Base-by-base conservation (phyloP, 2,329 filamentous ascomycete species). In the Aspergillus costaricaensis region DNA sequence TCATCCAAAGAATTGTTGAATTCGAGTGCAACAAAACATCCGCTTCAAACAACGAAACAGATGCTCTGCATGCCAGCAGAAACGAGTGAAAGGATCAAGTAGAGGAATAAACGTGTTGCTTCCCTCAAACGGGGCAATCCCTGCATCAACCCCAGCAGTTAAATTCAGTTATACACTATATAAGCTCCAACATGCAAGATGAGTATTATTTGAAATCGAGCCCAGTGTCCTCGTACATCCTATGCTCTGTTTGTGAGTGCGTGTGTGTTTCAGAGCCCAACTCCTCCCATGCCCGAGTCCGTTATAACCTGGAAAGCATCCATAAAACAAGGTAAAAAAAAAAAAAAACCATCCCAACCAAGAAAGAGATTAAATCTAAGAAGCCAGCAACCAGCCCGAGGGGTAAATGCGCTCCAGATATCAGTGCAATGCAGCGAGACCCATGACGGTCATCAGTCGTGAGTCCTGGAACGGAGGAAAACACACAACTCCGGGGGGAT, bases 211-310 rank as follows among this genome's bases (percentile, higher is more conserved):
- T 59, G 58, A 38, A 60, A 38, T 14, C 32, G 32, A 36, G 30
- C 32, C 61, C 61, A 51, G 60, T 39, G 32, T 57, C 55, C 36
- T 55, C 49, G 43, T 62, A 57, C 56, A 60, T 62, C 55, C 58
- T 62, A 65, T 68, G 63, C 65, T 65, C 32, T 36, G 30, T 61
- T 56, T 62, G 61, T 60, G 65, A 61, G 59, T 60, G 32, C 19
- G 19, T 36, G 30, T 62, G 61, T 58, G 58, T 49, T 64, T 65
- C 63, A 57, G 58, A 60, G 54, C 62, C 57, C 61, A 65, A 66
- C 64, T 68, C 66, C 67, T 63, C 41, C 63, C 62, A 65, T 65
- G 59, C 63, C 62, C 55, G 55, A 62, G 54, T 60, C 57, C 64
- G 60, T 63, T 58, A 62, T 59, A 65, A 64, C 64, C 58, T 64